Evolutionary conservation across 2,329 filamentous ascomycete genomes (phyloP).

Genomic region (Monosporascus sp.): DNA sequence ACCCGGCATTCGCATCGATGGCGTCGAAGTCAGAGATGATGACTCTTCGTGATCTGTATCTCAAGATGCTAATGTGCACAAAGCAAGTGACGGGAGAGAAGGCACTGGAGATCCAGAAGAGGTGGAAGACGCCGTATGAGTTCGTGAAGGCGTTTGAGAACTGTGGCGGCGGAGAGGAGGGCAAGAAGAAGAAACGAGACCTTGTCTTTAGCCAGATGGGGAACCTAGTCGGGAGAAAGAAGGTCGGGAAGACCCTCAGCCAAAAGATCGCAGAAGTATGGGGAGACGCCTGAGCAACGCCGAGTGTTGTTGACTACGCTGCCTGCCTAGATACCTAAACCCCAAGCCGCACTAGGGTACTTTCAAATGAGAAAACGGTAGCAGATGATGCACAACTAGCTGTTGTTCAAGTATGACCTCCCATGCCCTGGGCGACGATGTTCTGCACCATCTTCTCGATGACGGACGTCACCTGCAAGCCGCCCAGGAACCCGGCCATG

Average conservation of each 20-base stretch:
- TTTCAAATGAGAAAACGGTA: too few species aligned
- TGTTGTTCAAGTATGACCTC: constrained; percentile 12
- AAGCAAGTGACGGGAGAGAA: constrained; percentile 71
- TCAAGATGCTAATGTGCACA: constrained; percentile 85
- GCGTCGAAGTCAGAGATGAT: constrained; percentile 71
- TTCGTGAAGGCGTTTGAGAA: constrained; percentile 65
- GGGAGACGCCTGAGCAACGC: constrained; percentile 41
- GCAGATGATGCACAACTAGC: too few species aligned
- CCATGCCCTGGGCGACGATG: constrained; percentile 66
- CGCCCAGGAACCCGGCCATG: constrained; percentile 69
- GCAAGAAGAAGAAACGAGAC: constrained; percentile 52
- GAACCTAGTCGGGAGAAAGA: constrained; percentile 61
- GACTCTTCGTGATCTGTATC: constrained; percentile 67
- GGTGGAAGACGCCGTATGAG: constrained; percentile 69
- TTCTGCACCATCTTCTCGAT: constrained; percentile 69
- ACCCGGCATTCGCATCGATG: constrained; percentile 65
- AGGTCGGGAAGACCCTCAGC: constrained; percentile 60
- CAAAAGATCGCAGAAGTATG: constrained; percentile 68
- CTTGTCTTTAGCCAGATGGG: constrained; percentile 55
- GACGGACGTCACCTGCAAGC: constrained; percentile 47
- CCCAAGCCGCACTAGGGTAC: too few species aligned
- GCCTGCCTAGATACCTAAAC: not conserved
- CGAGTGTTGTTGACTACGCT: too few species aligned
- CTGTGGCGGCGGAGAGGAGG: constrained; percentile 43
- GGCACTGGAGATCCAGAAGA: constrained; percentile 71